Conservation (phyloP, 768 basidiomycete species). For the Mycena amicta region DNA sequence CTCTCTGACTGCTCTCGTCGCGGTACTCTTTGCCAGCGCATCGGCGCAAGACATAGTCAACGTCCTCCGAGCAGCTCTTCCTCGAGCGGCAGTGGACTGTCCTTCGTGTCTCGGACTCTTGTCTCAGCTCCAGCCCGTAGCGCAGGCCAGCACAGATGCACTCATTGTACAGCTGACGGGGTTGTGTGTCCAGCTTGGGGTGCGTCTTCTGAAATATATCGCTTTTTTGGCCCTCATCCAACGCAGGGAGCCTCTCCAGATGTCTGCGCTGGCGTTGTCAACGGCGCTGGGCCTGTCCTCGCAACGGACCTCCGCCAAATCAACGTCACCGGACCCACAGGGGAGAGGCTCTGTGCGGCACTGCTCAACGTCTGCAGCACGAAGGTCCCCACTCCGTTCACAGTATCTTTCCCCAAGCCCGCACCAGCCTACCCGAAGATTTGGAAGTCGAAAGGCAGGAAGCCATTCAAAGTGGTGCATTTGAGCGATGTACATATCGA, state of each 20-base stretch:
- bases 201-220: no score
- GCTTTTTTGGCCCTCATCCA: no score
- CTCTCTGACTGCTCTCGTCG: not conserved
- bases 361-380: not conserved
- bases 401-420: slow-evolving; percentile 25
- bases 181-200: not conserved
- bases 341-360: not conserved
- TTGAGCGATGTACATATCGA: slow-evolving; percentile 23
- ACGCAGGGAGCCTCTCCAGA: not conserved
- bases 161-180: not conserved
- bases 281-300: not conserved
- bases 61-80: not conserved
- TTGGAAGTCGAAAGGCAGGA: slow-evolving; percentile 7
- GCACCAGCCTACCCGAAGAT: slow-evolving; percentile 12
- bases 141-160: not conserved
- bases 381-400: slow-evolving; percentile 6
- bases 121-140: not conserved
- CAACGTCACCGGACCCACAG: not conserved
- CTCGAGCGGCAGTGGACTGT: not conserved
- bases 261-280: not conserved
- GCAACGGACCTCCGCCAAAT: not conserved
- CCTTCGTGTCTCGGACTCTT: not conserved
- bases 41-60: no score
- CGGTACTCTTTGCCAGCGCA: not conserved
- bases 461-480: slow-evolving; percentile 33